These are phyloP conservation scores for Euphrasia confusa DNA, from an alignment of 257 asterid species.

Conservation along the genomic window DNA sequence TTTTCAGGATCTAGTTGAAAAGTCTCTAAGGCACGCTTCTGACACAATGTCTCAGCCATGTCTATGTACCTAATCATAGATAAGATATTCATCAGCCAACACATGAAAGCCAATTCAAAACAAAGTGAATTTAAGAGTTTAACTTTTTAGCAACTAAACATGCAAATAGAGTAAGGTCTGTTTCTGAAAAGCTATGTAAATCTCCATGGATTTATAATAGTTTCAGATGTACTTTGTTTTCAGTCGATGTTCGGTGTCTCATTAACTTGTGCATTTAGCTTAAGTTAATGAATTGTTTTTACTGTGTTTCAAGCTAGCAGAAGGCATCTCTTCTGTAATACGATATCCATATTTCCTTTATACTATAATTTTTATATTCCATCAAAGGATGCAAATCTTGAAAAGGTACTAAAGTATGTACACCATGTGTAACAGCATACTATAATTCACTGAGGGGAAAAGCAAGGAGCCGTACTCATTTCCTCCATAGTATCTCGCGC, in stretches of 20 bases:
- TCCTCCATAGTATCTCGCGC: conserved; percentile 97
- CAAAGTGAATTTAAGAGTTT: background rate
- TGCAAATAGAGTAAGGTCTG: too few relatives aligned
- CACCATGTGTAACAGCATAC: background rate
- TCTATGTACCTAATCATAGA: conserved; percentile 70
- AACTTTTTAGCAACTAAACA: background rate
- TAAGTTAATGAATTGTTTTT: too few relatives aligned
- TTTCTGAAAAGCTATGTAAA: too few relatives aligned
- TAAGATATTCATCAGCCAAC: conserved; percentile 3
- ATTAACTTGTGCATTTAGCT: too few relatives aligned
- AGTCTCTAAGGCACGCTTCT: conserved; percentile 88
- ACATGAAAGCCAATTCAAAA: conserved; percentile 12
- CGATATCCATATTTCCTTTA: too few relatives aligned
- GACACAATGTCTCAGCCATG: conserved; percentile 95
- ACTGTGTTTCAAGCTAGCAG: too few relatives aligned
- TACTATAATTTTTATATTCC: too few relatives aligned
- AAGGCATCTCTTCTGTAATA: too few relatives aligned
- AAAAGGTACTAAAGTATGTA: background rate
- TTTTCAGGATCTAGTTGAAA: conserved; percentile 75
- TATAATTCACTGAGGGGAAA: background rate
- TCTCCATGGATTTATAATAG: too few relatives aligned
- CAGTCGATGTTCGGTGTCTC: too few relatives aligned
- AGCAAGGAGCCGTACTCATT: conserved; percentile 60
- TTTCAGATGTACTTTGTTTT: too few relatives aligned
- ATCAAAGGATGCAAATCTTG: background rate